phyloP scores from a whole-genome alignment of 306 rosid species.

The Cicer arietinum region DNA sequence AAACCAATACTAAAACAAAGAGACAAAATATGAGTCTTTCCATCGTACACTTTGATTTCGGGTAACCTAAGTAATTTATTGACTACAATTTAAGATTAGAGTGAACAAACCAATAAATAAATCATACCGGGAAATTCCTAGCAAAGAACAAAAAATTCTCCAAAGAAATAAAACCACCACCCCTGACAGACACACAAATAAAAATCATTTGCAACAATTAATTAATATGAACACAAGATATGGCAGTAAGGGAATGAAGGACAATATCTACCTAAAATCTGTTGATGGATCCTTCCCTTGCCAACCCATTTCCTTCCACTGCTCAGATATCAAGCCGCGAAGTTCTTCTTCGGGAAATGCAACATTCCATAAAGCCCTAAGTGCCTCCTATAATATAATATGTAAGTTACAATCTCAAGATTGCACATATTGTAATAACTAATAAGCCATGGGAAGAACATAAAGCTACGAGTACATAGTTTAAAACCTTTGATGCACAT shows the following conservation, averaged over 20 bases:
- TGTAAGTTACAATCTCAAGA: slow-evolving; percentile 32
- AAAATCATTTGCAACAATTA: slow-evolving; percentile 38
- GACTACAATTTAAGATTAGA: slow-evolving; percentile 1
- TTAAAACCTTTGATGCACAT: slow-evolving; percentile 25
- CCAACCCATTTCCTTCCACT: slow-evolving; percentile 99
- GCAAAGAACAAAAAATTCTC: slow-evolving; percentile 95
- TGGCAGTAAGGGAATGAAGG: slow-evolving; percentile 37
- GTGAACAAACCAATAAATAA: slow-evolving; percentile 36
- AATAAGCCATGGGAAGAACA: slow-evolving; percentile 27
- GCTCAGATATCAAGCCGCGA: slow-evolving; percentile 88
- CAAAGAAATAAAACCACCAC: slow-evolving; percentile 98
- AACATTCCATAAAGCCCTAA: slow-evolving; percentile 88
- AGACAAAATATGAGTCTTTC: background rate
- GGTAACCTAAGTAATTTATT: slow-evolving; percentile 26
- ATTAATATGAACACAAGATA: slow-evolving; percentile 19
- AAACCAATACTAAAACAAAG: slow-evolving; percentile 10
- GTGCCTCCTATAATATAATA: slow-evolving; percentile 70
- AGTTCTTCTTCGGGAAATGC: slow-evolving; percentile 96
- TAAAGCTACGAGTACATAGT: slow-evolving; percentile 21
- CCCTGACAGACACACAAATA: slow-evolving; percentile 64
- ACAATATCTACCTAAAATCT: slow-evolving; percentile 78
- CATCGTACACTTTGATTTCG: slow-evolving; percentile 33
- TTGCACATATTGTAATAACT: slow-evolving; percentile 2
- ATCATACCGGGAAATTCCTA: slow-evolving; percentile 82
- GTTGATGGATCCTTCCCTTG: slow-evolving; percentile 99